phyloP scores from a whole-genome alignment of 2,329 filamentous ascomycete genomes.

The Trichoderma sp. region DNA sequence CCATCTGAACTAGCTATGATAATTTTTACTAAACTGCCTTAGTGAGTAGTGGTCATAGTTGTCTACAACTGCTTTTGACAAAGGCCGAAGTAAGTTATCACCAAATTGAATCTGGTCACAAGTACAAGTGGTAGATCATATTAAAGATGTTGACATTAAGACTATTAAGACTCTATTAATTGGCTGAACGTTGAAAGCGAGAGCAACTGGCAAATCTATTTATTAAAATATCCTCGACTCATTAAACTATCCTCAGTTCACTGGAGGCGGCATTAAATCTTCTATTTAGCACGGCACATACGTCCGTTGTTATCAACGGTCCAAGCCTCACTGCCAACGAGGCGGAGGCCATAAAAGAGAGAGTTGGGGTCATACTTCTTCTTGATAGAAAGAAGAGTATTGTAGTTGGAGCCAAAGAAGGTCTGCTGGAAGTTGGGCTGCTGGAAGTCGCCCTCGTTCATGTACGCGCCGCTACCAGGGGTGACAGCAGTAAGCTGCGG shows the following conservation, averaged over 20 bases:
- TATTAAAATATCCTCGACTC: neutral
- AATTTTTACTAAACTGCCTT: neutral
- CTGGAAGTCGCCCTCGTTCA: conserved; percentile 54
- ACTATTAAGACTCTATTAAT: neutral
- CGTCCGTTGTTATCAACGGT: conserved; percentile 34
- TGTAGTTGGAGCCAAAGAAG: conserved; percentile 52
- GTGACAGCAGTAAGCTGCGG: conserved; percentile 31
- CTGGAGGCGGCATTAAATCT: neutral
- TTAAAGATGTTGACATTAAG: neutral
- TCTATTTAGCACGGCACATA: conserved; percentile 17
- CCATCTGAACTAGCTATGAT: neutral
- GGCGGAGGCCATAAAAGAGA: conserved; percentile 50
- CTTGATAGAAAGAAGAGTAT: conserved; percentile 47
- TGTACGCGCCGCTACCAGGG: conserved; percentile 47
- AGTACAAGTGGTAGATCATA: neutral
- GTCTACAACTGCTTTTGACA: neutral
- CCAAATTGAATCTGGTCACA: neutral
- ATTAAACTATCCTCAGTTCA: neutral
- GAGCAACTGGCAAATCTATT: neutral
- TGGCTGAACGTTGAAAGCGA: neutral
- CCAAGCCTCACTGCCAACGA: conserved; percentile 55
- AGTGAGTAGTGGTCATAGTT: neutral
- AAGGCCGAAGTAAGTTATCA: neutral
- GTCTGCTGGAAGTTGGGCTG: conserved; percentile 46
- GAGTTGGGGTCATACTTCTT: conserved; percentile 46